These are phyloP conservation scores for Trametes polyzona DNA, from an alignment of 1,284 basidiomycete species.

Conservation along the genomic window DNA sequence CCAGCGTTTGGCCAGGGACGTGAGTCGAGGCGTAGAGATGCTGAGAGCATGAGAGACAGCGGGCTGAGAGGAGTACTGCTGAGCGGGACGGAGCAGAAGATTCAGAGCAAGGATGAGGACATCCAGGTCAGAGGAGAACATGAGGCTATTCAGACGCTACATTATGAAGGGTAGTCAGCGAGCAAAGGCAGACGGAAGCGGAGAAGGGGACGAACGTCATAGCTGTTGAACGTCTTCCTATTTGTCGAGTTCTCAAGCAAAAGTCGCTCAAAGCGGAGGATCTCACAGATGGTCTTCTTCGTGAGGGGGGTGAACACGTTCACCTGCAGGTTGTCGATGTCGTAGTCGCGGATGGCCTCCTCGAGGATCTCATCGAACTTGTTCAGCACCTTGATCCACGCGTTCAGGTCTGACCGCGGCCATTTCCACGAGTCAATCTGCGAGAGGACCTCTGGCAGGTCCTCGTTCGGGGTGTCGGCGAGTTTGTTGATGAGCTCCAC, in stretches of 20 bases:
- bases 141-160: conserved; percentile 88
- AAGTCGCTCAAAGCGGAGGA: conserved; percentile 88
- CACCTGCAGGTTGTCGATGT: conserved; percentile 81
- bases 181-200: conserved; percentile 13
- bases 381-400: conserved; percentile 95
- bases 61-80: conserved; percentile 90
- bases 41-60: conserved; percentile 77
- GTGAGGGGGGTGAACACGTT: conserved; percentile 79
- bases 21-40: conserved; percentile 75
- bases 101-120: conserved; percentile 86
- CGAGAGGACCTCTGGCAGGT: conserved; percentile 65
- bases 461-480: conserved; percentile 64
- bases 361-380: conserved; percentile 92
- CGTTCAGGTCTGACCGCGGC: conserved; percentile 96
- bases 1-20: conserved; percentile 76
- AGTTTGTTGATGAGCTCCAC: conserved; percentile 74
- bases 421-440: conserved; percentile 87
- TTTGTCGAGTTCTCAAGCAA: conserved; percentile 98
- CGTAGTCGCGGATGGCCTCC: conserved; percentile 82
- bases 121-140: conserved; percentile 90
- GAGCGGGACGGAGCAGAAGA: conserved; percentile 88
- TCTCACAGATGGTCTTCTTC: conserved; percentile 79
- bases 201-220: conserved; percentile 74
- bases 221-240: conserved; percentile 95
- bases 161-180: conserved; percentile 13